These are phyloP conservation scores for Tetraselmis striata DNA, from an alignment of 139 green algal genomes.

Conservation along the genomic window DNA sequence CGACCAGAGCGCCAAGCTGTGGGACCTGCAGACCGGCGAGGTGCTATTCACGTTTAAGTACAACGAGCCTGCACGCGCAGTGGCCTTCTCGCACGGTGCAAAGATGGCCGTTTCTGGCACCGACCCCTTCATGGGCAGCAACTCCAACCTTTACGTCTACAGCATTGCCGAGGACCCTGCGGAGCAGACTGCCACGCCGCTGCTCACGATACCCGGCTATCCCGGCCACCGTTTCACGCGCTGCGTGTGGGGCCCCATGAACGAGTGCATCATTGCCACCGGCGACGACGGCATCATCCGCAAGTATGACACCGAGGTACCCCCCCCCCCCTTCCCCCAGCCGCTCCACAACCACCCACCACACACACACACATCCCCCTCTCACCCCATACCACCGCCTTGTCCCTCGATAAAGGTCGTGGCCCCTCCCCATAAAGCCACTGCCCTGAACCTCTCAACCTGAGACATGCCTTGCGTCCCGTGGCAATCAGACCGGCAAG, in stretches of 20 bases:
- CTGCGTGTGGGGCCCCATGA: constrained; percentile 33
- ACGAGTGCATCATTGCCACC: constrained; percentile 40
- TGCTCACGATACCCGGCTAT: constrained; percentile 17
- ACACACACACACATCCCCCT: no score
- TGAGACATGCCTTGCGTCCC: no score
- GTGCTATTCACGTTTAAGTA: constrained; percentile 76
- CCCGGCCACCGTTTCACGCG: constrained; percentile 28
- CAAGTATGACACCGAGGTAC: constrained; percentile 36
- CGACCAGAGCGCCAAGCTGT: constrained; percentile 85
- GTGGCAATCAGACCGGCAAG: constrained; percentile 50
- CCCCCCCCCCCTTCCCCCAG: no score
- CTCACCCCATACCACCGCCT: no score
- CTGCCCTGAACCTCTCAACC: no score
- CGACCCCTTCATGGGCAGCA: constrained; percentile 79
- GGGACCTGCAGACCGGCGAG: constrained; percentile 81
- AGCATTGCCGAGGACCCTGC: constrained; percentile 52
- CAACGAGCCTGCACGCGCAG: constrained; percentile 69
- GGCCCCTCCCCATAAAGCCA: no score
- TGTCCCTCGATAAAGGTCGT: no score
- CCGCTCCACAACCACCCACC: no score
- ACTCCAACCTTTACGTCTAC: neutral
- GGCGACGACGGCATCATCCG: constrained; percentile 79
- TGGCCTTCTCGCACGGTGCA: constrained; percentile 71
- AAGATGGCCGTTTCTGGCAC: constrained; percentile 72
- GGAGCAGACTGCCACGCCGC: constrained; percentile 45